These are phyloP conservation scores for Aspergillus fumigatus DNA, from an alignment of 2,329 filamentous ascomycete genomes.

Conservation along the genomic window DNA sequence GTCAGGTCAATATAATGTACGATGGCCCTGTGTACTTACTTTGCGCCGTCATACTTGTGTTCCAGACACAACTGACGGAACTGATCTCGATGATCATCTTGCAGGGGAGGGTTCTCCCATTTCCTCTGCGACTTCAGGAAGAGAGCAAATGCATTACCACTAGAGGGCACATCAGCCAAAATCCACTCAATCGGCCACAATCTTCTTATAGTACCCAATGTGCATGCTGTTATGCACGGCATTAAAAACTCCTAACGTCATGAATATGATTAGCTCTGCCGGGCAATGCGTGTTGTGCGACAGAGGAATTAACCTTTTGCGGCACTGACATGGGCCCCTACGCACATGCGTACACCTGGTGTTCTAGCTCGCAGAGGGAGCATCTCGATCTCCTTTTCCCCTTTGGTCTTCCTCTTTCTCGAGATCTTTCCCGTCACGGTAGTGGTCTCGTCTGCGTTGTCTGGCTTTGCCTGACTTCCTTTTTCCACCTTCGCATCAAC, in stretches of 20 bases:
- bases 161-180: conserved; percentile 18
- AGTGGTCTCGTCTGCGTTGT: conserved; percentile 13
- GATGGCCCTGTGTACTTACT: conserved; percentile 27
- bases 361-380: conserved; percentile 67
- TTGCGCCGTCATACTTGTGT: conserved; percentile 65
- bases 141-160: conserved; percentile 87
- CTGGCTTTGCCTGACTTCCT: conserved; percentile 14
- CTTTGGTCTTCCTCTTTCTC: conserved; percentile 51
- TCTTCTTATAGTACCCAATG: conserved; percentile 53
- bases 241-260: conserved; percentile 72
- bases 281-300: conserved; percentile 1
- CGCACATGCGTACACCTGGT: conserved; percentile 68
- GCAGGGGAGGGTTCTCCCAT: conserved; percentile 79
- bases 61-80: conserved; percentile 67
- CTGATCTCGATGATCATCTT: conserved; percentile 59
- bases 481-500: not conserved
- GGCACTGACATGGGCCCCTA: conserved; percentile 87
- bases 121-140: conserved; percentile 97
- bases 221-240: conserved; percentile 70
- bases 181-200: not conserved
- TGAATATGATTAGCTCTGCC: conserved; percentile 7
- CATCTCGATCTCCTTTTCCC: conserved; percentile 51
- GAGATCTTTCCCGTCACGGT: conserved; percentile 46
- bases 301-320: conserved; percentile 65
- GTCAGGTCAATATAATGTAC: not conserved